Conservation (phyloP, 768 basidiomycete species). For the Lactarius indigo region DNA sequence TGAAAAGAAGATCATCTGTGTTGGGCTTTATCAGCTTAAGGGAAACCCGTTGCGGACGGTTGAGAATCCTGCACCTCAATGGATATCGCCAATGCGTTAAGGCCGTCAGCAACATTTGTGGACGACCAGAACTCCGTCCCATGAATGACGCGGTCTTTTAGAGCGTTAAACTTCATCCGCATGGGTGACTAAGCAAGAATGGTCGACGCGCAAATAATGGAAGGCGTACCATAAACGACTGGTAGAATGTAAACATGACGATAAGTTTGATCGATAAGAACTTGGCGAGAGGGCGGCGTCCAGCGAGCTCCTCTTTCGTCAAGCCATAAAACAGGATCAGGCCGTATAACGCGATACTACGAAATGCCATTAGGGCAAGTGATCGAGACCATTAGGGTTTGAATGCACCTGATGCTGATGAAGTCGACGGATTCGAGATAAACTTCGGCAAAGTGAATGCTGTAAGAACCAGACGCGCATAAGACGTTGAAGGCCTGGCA, state of each 20-base stretch:
- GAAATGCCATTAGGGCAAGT: background rate
- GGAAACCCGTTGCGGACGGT: background rate
- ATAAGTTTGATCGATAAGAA: conserved; percentile 86
- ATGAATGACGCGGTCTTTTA: conserved; percentile 72
- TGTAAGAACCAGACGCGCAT: conserved; percentile 61
- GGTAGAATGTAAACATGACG: conserved; percentile 88
- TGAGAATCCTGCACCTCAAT: conserved; percentile 59
- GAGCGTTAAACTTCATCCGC: conserved; percentile 50
- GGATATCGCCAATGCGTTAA: conserved; percentile 77
- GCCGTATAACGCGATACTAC: conserved; percentile 81
- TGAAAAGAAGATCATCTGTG: conserved; percentile 81
- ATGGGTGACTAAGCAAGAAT: background rate
- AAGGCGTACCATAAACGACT: conserved; percentile 57
- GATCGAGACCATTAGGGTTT: background rate
- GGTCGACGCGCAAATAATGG: background rate
- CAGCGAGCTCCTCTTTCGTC: conserved; percentile 73
- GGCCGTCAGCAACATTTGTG: conserved; percentile 79
- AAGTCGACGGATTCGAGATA: conserved; percentile 76
- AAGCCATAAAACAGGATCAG: conserved; percentile 80
- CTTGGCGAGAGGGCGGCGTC: conserved; percentile 75
- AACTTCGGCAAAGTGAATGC: conserved; percentile 56
- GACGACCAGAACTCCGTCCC: conserved; percentile 81
- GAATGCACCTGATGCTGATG: conserved; percentile 68
- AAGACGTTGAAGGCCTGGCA: conserved; percentile 66
- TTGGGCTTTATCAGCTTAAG: conserved; percentile 13